Conservation (phyloP, 2,329 filamentous ascomycete species). For the Hypoxylon sp. region DNA sequence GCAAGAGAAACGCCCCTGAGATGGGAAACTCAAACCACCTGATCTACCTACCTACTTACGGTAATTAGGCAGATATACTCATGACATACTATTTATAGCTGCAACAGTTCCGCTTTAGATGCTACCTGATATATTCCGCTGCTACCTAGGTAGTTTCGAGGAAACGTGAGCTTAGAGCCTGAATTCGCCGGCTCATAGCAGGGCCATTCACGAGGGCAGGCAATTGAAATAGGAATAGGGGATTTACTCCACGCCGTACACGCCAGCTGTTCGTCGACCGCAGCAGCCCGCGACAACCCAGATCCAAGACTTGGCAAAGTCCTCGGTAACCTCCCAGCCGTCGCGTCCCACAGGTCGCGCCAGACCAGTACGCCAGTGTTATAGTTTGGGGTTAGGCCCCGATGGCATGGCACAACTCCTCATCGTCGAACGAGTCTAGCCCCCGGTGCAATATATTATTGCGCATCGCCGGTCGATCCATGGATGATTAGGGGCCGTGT, state of each 20-base stretch:
- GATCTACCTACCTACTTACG: too few relatives aligned
- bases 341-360: constrained; percentile 33
- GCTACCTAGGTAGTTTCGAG: not conserved
- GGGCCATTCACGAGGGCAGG: not conserved
- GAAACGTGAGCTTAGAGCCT: not conserved
- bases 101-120: not conserved
- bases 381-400: not conserved
- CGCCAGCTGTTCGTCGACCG: constrained; percentile 37
- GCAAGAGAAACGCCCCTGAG: not conserved
- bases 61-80: not conserved
- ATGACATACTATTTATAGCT: not conserved
- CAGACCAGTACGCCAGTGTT: constrained; percentile 34
- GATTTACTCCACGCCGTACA: constrained; percentile 31
- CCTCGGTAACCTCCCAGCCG: not conserved
- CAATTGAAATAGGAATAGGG: constrained; percentile 33
- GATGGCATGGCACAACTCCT: constrained; percentile 36
- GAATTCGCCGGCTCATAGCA: not conserved
- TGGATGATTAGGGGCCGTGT: constrained; percentile 49
- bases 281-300: constrained; percentile 26
- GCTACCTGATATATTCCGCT: not conserved
- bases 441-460: constrained; percentile 49
- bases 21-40: not conserved
- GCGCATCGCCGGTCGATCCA: constrained; percentile 53
- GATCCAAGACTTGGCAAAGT: not conserved
- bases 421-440: constrained; percentile 33